Evolutionary conservation across 2,329 filamentous ascomycete species (phyloP).

Genomic region (Raffaelea ambrosiae): DNA sequence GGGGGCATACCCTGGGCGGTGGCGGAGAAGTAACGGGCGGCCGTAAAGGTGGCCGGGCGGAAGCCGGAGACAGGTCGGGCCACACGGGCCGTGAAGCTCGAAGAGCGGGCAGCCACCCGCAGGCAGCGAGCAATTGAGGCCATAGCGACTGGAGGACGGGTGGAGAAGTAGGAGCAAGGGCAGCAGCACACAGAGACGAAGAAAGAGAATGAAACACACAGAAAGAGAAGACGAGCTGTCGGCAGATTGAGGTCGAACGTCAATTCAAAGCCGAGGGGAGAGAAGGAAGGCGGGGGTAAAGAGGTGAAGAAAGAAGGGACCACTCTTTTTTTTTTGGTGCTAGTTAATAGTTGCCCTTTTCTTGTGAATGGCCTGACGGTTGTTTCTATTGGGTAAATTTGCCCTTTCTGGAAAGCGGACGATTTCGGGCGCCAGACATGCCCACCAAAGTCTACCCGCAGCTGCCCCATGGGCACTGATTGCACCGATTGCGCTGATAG

Average conservation of each 20-base stretch:
- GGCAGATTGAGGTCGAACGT: neutral
- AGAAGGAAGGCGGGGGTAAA: neutral
- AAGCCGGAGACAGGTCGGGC: conserved; percentile 19
- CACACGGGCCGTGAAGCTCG: conserved; percentile 31
- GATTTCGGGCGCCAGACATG: conserved; percentile 6
- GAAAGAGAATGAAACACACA: neutral
- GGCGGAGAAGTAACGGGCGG: conserved; percentile 36
- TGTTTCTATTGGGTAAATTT: conserved; percentile 5
- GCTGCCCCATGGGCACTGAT: too few species aligned
- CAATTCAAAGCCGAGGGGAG: neutral
- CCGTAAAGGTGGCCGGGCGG: conserved; percentile 27
- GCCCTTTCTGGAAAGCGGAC: conserved; percentile 4
- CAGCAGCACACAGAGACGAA: neutral
- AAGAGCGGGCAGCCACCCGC: conserved; percentile 36
- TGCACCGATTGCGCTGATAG: too few species aligned
- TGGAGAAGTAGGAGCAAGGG: neutral
- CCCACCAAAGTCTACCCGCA: too few species aligned
- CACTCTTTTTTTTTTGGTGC: neutral
- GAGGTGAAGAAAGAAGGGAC: neutral
- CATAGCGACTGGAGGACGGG: conserved; percentile 30
- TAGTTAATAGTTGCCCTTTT: neutral
- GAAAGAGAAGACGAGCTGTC: neutral
- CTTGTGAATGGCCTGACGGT: neutral
- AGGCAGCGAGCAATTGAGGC: conserved; percentile 53
- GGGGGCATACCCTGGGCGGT: conserved; percentile 30